A percentile compares a stretch with the other conserved stretches of the same genome.
Conservation (phyloP, 768 basidiomycete genomes). For the Mycena amicta region DNA sequence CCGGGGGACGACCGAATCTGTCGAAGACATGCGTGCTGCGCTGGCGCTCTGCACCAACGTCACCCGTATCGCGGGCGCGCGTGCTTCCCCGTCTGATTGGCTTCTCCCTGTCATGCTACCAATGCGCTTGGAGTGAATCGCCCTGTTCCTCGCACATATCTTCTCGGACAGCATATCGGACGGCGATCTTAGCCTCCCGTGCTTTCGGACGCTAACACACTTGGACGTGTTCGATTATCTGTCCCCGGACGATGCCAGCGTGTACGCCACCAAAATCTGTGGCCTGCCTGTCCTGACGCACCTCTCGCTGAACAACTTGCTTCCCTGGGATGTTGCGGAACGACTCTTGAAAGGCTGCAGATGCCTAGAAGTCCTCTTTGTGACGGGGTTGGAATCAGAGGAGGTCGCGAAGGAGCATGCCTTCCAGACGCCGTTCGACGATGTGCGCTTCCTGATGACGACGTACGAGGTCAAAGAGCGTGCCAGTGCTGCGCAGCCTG, state of each 20-base stretch:
- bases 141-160: not conserved
- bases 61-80: not conserved
- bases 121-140: not conserved
- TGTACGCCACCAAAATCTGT: not conserved
- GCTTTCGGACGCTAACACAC: not conserved
- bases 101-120: not conserved
- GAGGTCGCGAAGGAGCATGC: not conserved
- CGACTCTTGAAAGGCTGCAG: not conserved
- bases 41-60: not conserved
- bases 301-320: not conserved
- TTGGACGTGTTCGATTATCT: not conserved
- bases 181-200: not conserved
- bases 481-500: too few species aligned
- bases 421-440: not conserved
- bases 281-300: not conserved
- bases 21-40: not conserved
- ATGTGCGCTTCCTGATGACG: not conserved
- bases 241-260: not conserved
- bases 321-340: not conserved
- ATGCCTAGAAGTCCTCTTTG: not conserved
- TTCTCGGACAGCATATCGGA: not conserved
- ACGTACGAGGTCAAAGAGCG: too few species aligned
- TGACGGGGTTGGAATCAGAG: not conserved
- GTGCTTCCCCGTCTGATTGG: not conserved
- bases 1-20: not conserved